phyloP scores from a whole-genome alignment of 2,329 filamentous ascomycete species.

The Plenodomus lindquistii region DNA sequence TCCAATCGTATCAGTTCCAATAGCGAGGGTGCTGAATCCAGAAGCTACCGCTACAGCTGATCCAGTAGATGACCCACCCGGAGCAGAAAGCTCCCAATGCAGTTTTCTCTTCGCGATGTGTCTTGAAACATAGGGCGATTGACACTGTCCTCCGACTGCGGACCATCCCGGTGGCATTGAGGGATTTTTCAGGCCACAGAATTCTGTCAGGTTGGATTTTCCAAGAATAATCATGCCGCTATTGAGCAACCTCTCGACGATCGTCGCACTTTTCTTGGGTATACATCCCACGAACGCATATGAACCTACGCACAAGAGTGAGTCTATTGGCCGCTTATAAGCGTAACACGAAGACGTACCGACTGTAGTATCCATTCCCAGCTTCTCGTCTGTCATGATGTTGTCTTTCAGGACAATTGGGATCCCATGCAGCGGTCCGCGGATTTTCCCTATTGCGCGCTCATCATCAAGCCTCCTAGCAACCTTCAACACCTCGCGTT shows the following conservation, averaged over 20 bases:
- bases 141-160: slow-evolving; percentile 45
- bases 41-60: slow-evolving; percentile 46
- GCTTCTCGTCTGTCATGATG: slow-evolving; percentile 43
- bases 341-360: slow-evolving; percentile 24
- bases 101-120: slow-evolving; percentile 43
- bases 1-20: slow-evolving; percentile 48
- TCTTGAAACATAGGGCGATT: slow-evolving; percentile 44
- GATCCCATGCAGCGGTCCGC: slow-evolving; percentile 49
- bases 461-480: slow-evolving; percentile 48
- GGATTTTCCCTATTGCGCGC: slow-evolving; percentile 38
- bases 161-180: slow-evolving; percentile 48
- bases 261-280: slow-evolving; percentile 43
- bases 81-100: slow-evolving; percentile 43
- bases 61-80: slow-evolving; percentile 44
- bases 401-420: slow-evolving; percentile 50
- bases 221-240: slow-evolving; percentile 49
- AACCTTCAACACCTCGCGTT: slow-evolving; percentile 39
- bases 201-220: slow-evolving; percentile 49
- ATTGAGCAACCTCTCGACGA: slow-evolving; percentile 44
- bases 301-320: slow-evolving; percentile 25
- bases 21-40: slow-evolving; percentile 46
- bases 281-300: slow-evolving; percentile 45
- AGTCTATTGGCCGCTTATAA: background rate
- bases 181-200: slow-evolving; percentile 42
- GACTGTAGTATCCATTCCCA: slow-evolving; percentile 49